Base-by-base conservation (phyloP, 768 basidiomycete genomes). In the Boletus insuetus region DNA sequence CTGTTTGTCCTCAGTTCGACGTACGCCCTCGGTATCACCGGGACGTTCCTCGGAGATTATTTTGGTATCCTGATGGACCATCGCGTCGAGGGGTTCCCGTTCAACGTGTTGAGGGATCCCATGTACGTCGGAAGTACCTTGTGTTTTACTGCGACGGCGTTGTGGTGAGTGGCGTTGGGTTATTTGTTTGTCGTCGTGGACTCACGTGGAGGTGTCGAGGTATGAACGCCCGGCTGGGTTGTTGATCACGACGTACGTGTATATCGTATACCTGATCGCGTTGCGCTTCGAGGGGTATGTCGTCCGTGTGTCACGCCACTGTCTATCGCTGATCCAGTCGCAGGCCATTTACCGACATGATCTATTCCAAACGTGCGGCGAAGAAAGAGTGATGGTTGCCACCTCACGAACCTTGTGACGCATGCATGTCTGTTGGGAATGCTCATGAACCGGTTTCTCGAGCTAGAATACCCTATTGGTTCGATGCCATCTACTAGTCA, bases 101-200 rank as follows among this genome's bases (percentile, higher is more conserved):
- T 98, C 80, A 96, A 96, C 68, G 81, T 97, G 45, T 78, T 95
- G 40, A 79, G 83, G 19, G 88, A 97, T 70, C 96, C 96, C 0
- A 99, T 99, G 96, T 98, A 99, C 67, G 89, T 94, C 44, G 96
- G 96, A 9, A 93, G 89, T 66, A 94, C 94, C 6, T 75, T 99
- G 76, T 91, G 86, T 69, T 98, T 98, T 74, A 73, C 83, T 37
- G 95, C 86, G 20, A 85, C 83, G 1, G 89, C 96, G 0, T 77
- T 99, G 34, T 96, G 93, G 94, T 94, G 55, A 64, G 86, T 69
- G 8, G 0, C 7, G 14, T 8, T 17, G 11, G 35, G 4, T 37
- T 0, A 16, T 17, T 2, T 3, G 13, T 9, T 0, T 14, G 16
- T 8, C 38, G n/a, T 40, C 16, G n/a, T 9, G 17, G n/a, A 17